Base-by-base conservation (phyloP, 164 flowering plant species). In the Protea cynaroides region DNA sequence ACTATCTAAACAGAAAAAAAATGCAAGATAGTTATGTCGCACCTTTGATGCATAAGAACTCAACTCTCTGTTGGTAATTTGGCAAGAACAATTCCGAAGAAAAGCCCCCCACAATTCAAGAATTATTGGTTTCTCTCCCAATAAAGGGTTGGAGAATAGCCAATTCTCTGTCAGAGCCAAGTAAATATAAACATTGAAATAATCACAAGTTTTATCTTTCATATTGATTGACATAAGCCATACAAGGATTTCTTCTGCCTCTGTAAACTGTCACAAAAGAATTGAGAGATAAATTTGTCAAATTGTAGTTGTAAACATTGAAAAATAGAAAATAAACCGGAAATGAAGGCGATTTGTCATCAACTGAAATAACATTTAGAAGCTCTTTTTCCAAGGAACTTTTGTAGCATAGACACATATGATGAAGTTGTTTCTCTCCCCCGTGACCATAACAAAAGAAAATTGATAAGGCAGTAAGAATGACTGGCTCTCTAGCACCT, bases 21-120 rank as follows among this genome's bases (percentile, higher is more conserved):
- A 25, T 14, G 18, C 22, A 34, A 17, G 60, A 59, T 10, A 58
- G 25, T 37, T 72, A 40, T 47, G 55, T 50, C 49, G 49, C 84
- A 87, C 97, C 87, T 87, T 89, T 13, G 90, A 78, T 18, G 98
- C 97, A 72, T 79, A 82, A 24, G 83, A 62, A 74, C 94, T 80
- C 76, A 84, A 73, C 67, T 93, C 96, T 24, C 86, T 84, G 77
- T 84, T 85, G 55, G 78, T 47, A 38, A 93, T 87, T 58, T 79
- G 88, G 74, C 86, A 80, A 61, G 88, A 86, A 72, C 89, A 93
- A 59, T 81, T 83, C n/a, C 88, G 77, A 55, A 93, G 87, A 75
- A 21, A 85, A 52, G 74, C 63, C 1, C 75, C 74, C 94, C 89
- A 84, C 83, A 86, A 80, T 70, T 82, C 82, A 36, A 34, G 62